Evolutionary conservation across 2,329 filamentous ascomycete species (phyloP), one percentile per base, ranked within the genome.

Genomic region (Sporothrix curviconia): DNA sequence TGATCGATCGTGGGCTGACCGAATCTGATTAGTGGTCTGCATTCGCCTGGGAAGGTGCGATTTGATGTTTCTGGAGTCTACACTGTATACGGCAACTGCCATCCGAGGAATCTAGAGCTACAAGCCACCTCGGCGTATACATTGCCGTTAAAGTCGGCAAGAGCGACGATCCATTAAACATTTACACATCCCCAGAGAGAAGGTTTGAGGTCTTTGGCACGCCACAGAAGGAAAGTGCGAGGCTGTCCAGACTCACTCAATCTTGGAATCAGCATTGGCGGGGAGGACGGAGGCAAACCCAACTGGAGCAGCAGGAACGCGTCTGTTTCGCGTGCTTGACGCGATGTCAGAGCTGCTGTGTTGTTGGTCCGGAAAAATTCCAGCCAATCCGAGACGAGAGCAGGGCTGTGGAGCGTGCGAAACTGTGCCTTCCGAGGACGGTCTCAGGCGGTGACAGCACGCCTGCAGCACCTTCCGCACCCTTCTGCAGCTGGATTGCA

Each of bases 301-400:
- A 22, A 24, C 24, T n/a, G 32, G 7, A 32, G 24, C 43, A 25
- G 49, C 24, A 59, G 55, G 47, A 49, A 44, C 62, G 62, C 62
- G 62, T 64, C 53, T 55, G 51, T 62, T 62, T 63, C 62, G 61
- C 60, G 62, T 63, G 11, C 14, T 39, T 37, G 42, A 61, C 62
- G 62, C 61, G 61, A 43, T 46, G 22, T 19, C 15, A n/a, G 24
- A 42, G 46, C 36, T 56, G 53, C 37, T 58, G 7, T 61, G 55
- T 56, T 57, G 52, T 55, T 55, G 55, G 50, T 25, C 28, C 15
- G 52, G 55, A 42, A 19, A 22, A 28, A 8, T n/a, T 43, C 6
- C 54, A 57, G 56, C 58, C 60, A 60, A 60, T 59, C 40, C 49
- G 25, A 15, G 25, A 19, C 5, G 30, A 30, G 25, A 19, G 25